Conservation (phyloP, 495 filamentous ascomycete genomes). For the Xylaria longipes region DNA sequence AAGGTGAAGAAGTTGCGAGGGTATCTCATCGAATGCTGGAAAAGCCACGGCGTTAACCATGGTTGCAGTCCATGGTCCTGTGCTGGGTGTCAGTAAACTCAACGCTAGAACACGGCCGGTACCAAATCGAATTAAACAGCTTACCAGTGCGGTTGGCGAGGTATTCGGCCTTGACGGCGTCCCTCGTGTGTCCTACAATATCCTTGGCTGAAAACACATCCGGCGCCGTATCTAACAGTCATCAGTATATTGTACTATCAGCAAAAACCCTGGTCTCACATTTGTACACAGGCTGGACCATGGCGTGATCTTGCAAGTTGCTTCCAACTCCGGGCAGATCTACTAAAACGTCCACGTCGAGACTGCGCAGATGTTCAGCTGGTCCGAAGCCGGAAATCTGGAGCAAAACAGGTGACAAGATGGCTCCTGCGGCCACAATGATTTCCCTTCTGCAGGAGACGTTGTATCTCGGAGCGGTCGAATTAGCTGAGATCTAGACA, state of each 20-base stretch:
- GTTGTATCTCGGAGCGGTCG: constrained; percentile 24
- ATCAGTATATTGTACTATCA: constrained; percentile 22
- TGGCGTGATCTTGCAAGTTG: constrained; percentile 50
- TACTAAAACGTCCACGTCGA: constrained; percentile 39
- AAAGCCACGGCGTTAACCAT: constrained; percentile 51
- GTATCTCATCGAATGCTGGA: constrained; percentile 41
- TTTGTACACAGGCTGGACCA: constrained; percentile 43
- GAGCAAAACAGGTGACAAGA: constrained; percentile 60
- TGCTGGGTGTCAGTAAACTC: constrained; percentile 17
- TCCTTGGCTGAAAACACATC: constrained; percentile 42
- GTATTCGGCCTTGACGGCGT: constrained; percentile 40
- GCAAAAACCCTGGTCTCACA: constrained; percentile 34
- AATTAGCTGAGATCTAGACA: constrained; percentile 35
- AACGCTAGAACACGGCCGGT: not conserved
- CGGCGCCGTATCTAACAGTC: constrained; percentile 38
- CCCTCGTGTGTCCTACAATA: constrained; percentile 39
- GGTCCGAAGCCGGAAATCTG: constrained; percentile 64
- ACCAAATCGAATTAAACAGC: not conserved
- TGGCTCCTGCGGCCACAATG: constrained; percentile 60
- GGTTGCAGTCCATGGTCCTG: constrained; percentile 51
- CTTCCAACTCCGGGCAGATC: constrained; percentile 50
- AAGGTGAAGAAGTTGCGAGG: constrained; percentile 33
- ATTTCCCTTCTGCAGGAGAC: constrained; percentile 51
- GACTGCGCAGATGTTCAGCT: constrained; percentile 33
- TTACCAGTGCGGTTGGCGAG: constrained; percentile 44